Base-by-base conservation (phyloP, 2,329 filamentous ascomycete species). In the Stemphylium beticola region DNA sequence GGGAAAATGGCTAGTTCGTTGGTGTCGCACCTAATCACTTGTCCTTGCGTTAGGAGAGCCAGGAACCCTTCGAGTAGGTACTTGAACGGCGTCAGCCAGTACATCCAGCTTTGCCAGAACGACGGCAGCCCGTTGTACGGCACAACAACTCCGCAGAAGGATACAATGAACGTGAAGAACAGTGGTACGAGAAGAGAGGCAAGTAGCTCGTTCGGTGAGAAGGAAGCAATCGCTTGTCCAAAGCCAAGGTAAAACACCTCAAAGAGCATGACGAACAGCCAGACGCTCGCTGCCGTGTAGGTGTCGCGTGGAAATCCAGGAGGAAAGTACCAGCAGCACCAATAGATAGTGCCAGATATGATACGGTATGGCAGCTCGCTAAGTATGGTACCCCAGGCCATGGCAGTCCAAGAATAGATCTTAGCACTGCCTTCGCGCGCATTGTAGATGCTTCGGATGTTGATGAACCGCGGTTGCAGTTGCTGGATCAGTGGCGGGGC, bases 331-430 rank as follows among this genome's bases (percentile, higher is more conserved):
- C 81, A 73, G 42, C 72, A 75, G 61, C 69, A 74, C 73, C 66
- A 90, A 75, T 88, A 90, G 20, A 90, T 69, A 0, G 82, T 85
- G 0, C 86, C 89, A 0, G 86, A 85, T 4, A 90, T 69, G 11
- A 91, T 76, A 0, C 83, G 82, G 61, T 90, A 91, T 0, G 90
- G 90, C 0, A 92, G 79, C 72, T 93, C 90, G 14, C 84, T 86
- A 0, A 91, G 62, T 4, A 92, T 82, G 1, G 83, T 82, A 0
- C 84, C 87, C 2, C 85, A 86, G 0, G 85, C 83, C 74, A 89
- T 91, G 0, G 89, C 87, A 12, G 83, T 75, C 89, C 90, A 92
- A 1, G 85, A 87, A 75, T 93, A 95, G 22, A 92, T 91, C 72
- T 92, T 92, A 14, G 88, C 85, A n/a, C 85, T 90, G 43, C 86